Conservation (phyloP, 2,329 filamentous ascomycete genomes). For the Alternaria sp. region DNA sequence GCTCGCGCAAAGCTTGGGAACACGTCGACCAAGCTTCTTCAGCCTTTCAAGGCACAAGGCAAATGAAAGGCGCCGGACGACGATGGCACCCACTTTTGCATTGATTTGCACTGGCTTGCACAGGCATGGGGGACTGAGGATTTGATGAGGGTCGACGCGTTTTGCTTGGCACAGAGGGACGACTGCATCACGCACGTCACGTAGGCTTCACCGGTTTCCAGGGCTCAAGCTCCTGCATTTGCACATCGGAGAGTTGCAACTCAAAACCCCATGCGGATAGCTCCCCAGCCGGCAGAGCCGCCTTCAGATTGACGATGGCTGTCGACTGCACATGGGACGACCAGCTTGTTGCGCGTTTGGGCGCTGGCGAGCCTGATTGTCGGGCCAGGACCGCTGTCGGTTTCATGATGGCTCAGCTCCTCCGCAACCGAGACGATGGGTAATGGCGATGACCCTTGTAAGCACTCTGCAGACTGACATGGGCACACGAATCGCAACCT, state of each 20-base stretch:
- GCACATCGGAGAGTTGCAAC: constrained; percentile 3
- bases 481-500: constrained; percentile 15
- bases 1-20: constrained; percentile 39
- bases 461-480: constrained; percentile 11
- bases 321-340: constrained; percentile 20
- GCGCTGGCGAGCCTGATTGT: constrained; percentile 26
- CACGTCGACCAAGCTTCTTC: constrained; percentile 42
- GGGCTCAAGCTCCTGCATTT: constrained; percentile 24
- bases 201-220: constrained; percentile 23
- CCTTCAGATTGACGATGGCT: constrained; percentile 24
- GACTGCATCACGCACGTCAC: constrained; percentile 24
- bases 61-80: constrained; percentile 19
- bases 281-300: constrained; percentile 34
- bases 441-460: constrained; percentile 14
- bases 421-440: constrained; percentile 24
- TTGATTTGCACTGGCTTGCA: constrained; percentile 7
- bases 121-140: constrained; percentile 7
- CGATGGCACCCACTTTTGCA: constrained; percentile 14
- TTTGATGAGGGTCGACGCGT: constrained; percentile 22
- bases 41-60: constrained; percentile 25
- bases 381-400: constrained; percentile 25
- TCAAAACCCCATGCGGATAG: constrained; percentile 8
- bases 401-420: constrained; percentile 22
- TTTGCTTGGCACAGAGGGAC: constrained; percentile 17
- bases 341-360: constrained; percentile 27